Percentiles rank a stretch among this genome's conserved stretches.
phyloP scores from a whole-genome alignment of 306 rosid genomes.

The Cyamopsis tetragonoloba region DNA sequence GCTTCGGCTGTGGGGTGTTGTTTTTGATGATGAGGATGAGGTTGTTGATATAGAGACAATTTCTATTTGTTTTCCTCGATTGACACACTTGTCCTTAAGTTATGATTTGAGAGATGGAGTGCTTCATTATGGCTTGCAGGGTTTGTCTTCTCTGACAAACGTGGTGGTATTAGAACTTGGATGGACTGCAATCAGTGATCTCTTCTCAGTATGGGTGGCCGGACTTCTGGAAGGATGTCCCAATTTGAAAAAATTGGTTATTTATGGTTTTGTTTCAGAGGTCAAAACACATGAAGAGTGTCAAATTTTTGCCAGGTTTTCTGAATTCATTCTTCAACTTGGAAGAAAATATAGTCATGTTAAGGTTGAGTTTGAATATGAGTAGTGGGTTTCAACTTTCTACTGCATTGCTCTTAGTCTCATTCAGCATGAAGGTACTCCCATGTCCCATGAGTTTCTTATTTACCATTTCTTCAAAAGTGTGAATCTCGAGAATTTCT shows the following conservation, averaged over 20 bases:
- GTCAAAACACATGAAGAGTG: conserved; percentile 59
- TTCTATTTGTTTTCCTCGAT: conserved; percentile 56
- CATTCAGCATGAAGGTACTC: conserved; percentile 23
- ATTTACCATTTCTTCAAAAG: conserved; percentile 1
- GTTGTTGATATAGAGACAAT: conserved; percentile 63
- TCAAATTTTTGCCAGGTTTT: conserved; percentile 49
- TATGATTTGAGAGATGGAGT: conserved; percentile 61
- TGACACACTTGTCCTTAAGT: conserved; percentile 52
- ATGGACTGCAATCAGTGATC: conserved; percentile 67
- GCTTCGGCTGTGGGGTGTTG: conserved; percentile 68
- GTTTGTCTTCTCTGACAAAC: conserved; percentile 54
- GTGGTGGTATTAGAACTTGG: conserved; percentile 77
- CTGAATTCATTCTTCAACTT: conserved; percentile 57
- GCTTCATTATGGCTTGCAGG: conserved; percentile 59
- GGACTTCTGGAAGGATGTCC: conserved; percentile 74
- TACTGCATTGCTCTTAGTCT: not conserved
- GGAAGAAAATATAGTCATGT: conserved; percentile 57
- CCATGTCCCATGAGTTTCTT: conserved; percentile 5
- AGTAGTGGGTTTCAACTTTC: conserved; percentile 42
- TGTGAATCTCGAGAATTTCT: conserved; percentile 3
- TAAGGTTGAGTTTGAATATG: conserved; percentile 55
- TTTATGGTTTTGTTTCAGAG: conserved; percentile 68
- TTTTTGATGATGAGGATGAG: conserved; percentile 66
- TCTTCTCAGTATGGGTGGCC: conserved; percentile 72
- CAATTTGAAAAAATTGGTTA: conserved; percentile 53